phyloP scores from a whole-genome alignment of 306 rosid species.

The Corylus americana region DNA sequence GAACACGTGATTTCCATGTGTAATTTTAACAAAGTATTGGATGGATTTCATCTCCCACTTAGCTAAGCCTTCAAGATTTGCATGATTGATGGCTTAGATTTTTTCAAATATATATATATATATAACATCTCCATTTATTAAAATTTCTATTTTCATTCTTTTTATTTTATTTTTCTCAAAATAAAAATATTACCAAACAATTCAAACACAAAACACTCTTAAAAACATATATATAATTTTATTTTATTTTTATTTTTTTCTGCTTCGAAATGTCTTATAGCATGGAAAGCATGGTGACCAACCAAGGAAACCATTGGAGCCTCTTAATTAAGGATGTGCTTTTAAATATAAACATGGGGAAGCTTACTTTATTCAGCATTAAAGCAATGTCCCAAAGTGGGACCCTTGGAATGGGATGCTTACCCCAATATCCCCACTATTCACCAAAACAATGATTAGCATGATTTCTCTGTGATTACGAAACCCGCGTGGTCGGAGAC shows the following conservation, averaged over 20 bases:
- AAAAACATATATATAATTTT: no score
- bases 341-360: background rate
- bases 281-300: background rate
- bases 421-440: slow-evolving; percentile 12
- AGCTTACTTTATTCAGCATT: background rate
- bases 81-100: background rate
- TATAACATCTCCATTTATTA: no score
- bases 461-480: slow-evolving; percentile 17
- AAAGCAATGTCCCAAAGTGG: background rate
- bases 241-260: no score
- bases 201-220: background rate
- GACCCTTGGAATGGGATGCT: slow-evolving; percentile 18
- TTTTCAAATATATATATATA: no score
- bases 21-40: no score
- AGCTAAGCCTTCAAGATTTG: background rate
- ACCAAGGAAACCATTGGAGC: background rate
- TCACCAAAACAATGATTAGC: slow-evolving; percentile 4
- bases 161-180: no score
- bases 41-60: no score
- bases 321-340: background rate
- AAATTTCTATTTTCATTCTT: no score
- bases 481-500: slow-evolving; percentile 13
- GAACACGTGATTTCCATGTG: no score
- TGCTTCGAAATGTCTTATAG: background rate
- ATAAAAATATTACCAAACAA: background rate